Percentiles rank a stretch among this genome's conserved stretches.
Conservation (phyloP, 1,284 basidiomycete species). For the Cutaneotrichosporon sp. region DNA sequence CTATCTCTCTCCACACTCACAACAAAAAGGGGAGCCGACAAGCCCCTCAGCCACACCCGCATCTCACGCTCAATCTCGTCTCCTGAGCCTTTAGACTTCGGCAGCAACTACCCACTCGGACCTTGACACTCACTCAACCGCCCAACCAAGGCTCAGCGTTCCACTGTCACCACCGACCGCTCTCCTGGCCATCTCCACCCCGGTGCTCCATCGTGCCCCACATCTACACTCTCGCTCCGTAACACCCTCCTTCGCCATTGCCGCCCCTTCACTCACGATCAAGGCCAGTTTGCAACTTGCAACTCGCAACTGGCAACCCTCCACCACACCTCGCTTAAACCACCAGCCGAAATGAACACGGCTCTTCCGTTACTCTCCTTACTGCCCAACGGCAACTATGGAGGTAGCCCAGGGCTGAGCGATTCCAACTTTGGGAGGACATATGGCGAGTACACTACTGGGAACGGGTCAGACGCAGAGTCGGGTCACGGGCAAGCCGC, state of each 20-base stretch:
- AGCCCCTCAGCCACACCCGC: background rate
- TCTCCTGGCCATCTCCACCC: no score
- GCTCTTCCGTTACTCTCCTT: conserved; percentile 16
- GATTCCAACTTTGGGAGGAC: conserved; percentile 7
- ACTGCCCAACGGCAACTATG: conserved; percentile 17
- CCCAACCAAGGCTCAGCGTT: no score
- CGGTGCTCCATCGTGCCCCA: no score
- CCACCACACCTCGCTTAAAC: background rate
- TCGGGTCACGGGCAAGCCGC: conserved; percentile 2
- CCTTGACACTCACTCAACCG: no score
- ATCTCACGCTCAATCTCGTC: background rate
- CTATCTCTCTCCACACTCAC: no score
- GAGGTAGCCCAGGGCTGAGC: conserved; percentile 6
- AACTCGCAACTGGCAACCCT: background rate
- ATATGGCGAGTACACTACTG: conserved; percentile 16
- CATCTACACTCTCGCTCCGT: no score
- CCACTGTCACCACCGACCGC: no score
- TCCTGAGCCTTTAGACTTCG: no score
- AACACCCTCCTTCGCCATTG: background rate
- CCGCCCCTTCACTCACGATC: no score
- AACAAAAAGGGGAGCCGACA: no score
- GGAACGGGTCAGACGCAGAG: conserved; percentile 16
- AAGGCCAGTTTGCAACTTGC: no score
- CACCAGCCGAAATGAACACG: conserved; percentile 15
- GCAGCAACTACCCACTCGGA: no score